These are phyloP conservation scores for Nicotiana tabacum DNA, from an alignment of 257 asterid genomes.

Conservation along the genomic window DNA sequence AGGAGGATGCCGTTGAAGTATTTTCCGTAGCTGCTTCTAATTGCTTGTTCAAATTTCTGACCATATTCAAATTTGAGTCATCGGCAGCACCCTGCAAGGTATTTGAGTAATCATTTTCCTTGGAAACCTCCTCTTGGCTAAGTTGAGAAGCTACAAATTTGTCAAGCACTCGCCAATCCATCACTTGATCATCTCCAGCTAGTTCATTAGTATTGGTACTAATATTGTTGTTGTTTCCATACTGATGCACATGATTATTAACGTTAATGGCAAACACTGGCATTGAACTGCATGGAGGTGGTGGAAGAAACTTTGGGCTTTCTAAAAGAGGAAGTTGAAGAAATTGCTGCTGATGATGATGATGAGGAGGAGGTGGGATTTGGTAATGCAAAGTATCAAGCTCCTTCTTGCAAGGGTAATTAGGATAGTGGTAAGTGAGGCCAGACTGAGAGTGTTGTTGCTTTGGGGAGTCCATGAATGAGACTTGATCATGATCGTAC, in stretches of 20 bases:
- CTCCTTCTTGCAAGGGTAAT: slow-evolving; percentile 51
- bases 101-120: slow-evolving; percentile 31
- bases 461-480: slow-evolving; percentile 60
- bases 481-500: slow-evolving; percentile 68
- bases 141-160: slow-evolving; percentile 86
- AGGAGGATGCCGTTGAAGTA: slow-evolving; percentile 43
- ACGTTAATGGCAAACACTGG: slow-evolving; percentile 22
- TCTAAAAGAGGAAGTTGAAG: slow-evolving; percentile 65
- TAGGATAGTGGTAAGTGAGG: slow-evolving; percentile 23
- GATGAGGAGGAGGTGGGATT: slow-evolving; percentile 6
- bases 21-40: slow-evolving; percentile 35
- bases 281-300: slow-evolving; percentile 22
- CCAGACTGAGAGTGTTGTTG: slow-evolving; percentile 29
- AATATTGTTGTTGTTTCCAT: background rate
- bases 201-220: slow-evolving; percentile 12
- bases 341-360: slow-evolving; percentile 29
- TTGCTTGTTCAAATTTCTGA: slow-evolving; percentile 27
- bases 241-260: slow-evolving; percentile 13
- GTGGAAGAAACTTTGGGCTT: slow-evolving; percentile 38
- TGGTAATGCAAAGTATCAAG: slow-evolving; percentile 34
- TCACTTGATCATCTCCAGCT: slow-evolving; percentile 33
- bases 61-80: slow-evolving; percentile 22
- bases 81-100: slow-evolving; percentile 19
- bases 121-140: slow-evolving; percentile 55
- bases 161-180: slow-evolving; percentile 82